A percentile compares a stretch with the other conserved stretches of the same genome.
Conservation (phyloP, 2,329 filamentous ascomycete species). For the Exophiala aquamarina region DNA sequence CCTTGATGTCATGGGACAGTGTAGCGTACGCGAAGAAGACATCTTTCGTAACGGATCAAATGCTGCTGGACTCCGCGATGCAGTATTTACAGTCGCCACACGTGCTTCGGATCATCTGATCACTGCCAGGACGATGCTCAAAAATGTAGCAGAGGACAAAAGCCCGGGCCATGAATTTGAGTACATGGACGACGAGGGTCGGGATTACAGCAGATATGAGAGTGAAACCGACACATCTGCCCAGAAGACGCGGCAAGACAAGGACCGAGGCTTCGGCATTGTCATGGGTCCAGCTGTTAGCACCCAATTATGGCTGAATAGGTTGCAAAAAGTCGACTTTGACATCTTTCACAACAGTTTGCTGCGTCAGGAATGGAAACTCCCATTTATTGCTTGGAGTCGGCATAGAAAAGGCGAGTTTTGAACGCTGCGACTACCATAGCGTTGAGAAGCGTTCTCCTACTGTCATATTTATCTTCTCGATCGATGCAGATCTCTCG, state of each 20-base stretch:
- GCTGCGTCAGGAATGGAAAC: conserved; percentile 71
- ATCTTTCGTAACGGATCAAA: conserved; percentile 76
- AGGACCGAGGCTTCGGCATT: conserved; percentile 65
- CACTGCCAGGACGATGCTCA: conserved; percentile 88
- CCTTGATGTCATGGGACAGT: conserved; percentile 83
- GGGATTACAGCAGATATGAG: conserved; percentile 49
- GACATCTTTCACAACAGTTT: conserved; percentile 70
- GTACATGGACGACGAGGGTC: conserved; percentile 74
- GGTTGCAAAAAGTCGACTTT: conserved; percentile 78
- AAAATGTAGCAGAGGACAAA: conserved; percentile 70
- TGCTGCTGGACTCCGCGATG: conserved; percentile 82
- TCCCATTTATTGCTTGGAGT: conserved; percentile 76
- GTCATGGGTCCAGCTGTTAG: conserved; percentile 73
- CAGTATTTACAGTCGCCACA: conserved; percentile 88
- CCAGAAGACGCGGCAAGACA: conserved; percentile 42
- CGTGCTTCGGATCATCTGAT: conserved; percentile 94
- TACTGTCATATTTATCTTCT: no score
- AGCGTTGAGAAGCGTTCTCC: no score
- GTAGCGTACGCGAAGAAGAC: conserved; percentile 81
- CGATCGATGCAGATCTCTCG: no score
- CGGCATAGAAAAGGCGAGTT: conserved; percentile 57
- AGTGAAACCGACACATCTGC: conserved; percentile 32
- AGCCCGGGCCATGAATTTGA: conserved; percentile 85
- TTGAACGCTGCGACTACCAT: conserved; percentile 30
- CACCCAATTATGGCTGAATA: conserved; percentile 74